These are phyloP conservation scores for Clonostachys rosea DNA, from an alignment of 2,329 filamentous ascomycete species.

Conservation along the genomic window DNA sequence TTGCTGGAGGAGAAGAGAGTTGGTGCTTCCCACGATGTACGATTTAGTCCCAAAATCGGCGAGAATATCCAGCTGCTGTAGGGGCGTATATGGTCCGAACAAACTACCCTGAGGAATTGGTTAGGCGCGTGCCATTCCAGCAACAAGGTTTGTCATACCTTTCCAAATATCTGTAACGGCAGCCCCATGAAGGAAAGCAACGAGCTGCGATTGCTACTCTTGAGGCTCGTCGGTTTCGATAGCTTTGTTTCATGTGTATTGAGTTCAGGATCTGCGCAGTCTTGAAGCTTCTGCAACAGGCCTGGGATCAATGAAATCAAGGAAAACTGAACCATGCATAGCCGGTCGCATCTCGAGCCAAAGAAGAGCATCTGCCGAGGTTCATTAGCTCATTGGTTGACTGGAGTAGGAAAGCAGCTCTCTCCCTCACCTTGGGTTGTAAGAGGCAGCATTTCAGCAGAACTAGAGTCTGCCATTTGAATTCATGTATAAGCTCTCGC, in stretches of 20 bases:
- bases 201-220: constrained; percentile 87
- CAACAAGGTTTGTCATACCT: constrained; percentile 40
- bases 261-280: constrained; percentile 91
- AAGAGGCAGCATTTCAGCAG: constrained; percentile 90
- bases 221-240: constrained; percentile 75
- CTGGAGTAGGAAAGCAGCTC: background rate
- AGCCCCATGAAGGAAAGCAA: constrained; percentile 91
- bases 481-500: constrained; percentile 88
- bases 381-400: constrained; percentile 1
- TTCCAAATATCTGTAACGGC: constrained; percentile 91
- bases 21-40: constrained; percentile 95
- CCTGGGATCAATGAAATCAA: constrained; percentile 93
- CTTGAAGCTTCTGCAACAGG: constrained; percentile 84
- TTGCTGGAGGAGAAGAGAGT: constrained; percentile 88
- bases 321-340: constrained; percentile 99
- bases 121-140: background rate
- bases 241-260: constrained; percentile 75
- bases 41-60: constrained; percentile 94
- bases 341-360: constrained; percentile 86
- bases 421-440: constrained; percentile 76
- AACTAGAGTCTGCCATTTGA: constrained; percentile 90
- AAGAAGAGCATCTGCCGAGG: constrained; percentile 87
- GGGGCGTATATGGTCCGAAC: constrained; percentile 92
- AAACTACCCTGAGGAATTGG: constrained; percentile 65
- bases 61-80: constrained; percentile 91